Evolutionary conservation across 1,284 basidiomycete species (phyloP), one percentile per base, ranked within the genome.

Genomic region (Melampsora americana): DNA sequence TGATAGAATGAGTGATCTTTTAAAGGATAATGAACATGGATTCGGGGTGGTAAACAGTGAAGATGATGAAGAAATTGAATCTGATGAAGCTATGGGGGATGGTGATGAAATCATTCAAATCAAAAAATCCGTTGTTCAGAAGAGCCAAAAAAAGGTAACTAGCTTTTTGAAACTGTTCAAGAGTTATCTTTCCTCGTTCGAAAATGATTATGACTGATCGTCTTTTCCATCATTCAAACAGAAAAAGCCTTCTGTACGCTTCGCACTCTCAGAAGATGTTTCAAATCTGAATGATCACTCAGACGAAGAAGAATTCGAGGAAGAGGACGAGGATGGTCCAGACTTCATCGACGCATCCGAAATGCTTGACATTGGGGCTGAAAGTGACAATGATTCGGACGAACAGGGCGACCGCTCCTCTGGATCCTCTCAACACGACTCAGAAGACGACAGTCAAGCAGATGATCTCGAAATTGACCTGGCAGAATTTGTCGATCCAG

Each of bases 31-130:
- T 46, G 64, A 67, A 28, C n/a, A 67, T 23, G 72, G 56, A 23
- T 74, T 74, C 26, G 65, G 65, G 4, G 44, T 67, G 9, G 72
- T 74, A 20, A 18, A 66, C 26, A 74, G 64, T 59, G 72, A 74
- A 39, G 72, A 74, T 39, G 72, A 74, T 44, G 65, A 74, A 60
- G 59, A 56, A 14, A 74, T 74, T 23, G 53, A 74, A 20, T 74
- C 72, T 2, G 72, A 74, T 61, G 65, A 74, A 35, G 72, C 64
- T 1, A 66, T 66, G 50, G 72, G 72, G 7, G 65, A 67, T 35
- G 18, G 65, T 0, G 46, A 74, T 35, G 46, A 74, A 5, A n/a
- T 42, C 30, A 61, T 42, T 5, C 7, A 42, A 72, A 50, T 35
- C 14, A 72, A 32, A 42, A 59, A 62, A 73, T 28, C 39, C 28